Base-by-base conservation (phyloP, 169 alveolate genomes). In the Eimeria sp. region DNA sequence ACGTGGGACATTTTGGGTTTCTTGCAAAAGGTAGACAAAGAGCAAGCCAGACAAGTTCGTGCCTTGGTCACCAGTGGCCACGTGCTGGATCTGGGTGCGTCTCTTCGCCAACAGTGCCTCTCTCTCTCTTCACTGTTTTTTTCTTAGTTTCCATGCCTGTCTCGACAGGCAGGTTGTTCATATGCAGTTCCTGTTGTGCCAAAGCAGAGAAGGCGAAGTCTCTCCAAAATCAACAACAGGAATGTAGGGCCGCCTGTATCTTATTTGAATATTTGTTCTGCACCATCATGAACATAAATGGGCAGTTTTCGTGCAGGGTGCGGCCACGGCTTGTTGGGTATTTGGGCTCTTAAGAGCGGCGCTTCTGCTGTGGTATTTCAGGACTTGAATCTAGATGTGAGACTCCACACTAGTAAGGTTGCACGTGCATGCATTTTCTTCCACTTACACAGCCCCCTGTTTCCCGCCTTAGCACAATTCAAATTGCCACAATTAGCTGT, bases 1-100 rank as follows among this genome's bases (percentile, higher is more conserved):
- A 77, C 95, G 1, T 91, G 95, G 95, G 95, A 91, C 71, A 68
- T 91, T 49, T 33, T 91, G 60, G 76, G 77, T 18, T 91, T 78
- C 43, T 46, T 91, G 68, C 85, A 33, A 49, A 46, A 60, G 52
- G 6, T 60, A 13, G 80, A 33, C 46, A 64, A 74, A 14, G 43
- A 40, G 37, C 27, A 23, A n/a, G 43, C 64, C 20, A 64, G 25
- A 0, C 52, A 33, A 43, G 71, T 25, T 40, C 93, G 60, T 23
- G n/a, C 14, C 40, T 37, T 60, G 74, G 76, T 83, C 10, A 16
- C 77, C 56, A 33, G 66, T 25, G 93, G 93, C 13, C 93, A 85
- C 49, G 93, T 43, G 33, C 80, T 85, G 64, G 93, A 85, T n/a
- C 80, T 85, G 66, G 93, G 93, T 85, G 46, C 23, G 93, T 23